Base-by-base conservation (phyloP, 2,329 filamentous ascomycete species). In the Leptographium radiaticola region DNA sequence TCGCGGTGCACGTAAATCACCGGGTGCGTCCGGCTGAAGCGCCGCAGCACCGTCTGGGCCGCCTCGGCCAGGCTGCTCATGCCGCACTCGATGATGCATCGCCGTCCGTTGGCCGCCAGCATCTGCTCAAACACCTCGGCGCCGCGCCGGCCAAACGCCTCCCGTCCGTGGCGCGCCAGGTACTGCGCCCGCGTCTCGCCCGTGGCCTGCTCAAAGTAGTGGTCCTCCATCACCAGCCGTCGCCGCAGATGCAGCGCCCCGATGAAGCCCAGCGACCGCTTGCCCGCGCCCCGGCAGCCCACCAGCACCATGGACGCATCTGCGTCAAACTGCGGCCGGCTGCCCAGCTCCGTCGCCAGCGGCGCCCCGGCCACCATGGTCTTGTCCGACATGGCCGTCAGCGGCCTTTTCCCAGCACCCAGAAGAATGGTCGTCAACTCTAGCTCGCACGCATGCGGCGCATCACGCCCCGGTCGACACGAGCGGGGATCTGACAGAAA, bases 251-350 rank as follows among this genome's bases (percentile, higher is more conserved):
- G 79, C 49, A 81, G 81, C 1, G 84, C 84, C 15, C 83, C 81
- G 57, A 89, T 85, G 57, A 89, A 81, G 10, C 82, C 85, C 31
- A 89, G 70, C 18, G 83, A 86, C 42, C 82, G 80, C 65, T 88
- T 88, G 10, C 85, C 85, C 8, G 82, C 81, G 18, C 85, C 84
- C 38, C 81, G 79, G 56, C 85, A 81, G 30, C 85, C 85, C 31
- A 88, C 76, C 45, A 89, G 71, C 25, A 88, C 79, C 53, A 89
- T 79, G 1, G 84, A 86, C 11, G 83, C 80, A 66, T 84, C 75
- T 1, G 72, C 65, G 18, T 75, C 69, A 61, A 84, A 85, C 55
- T 66, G 55, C 52, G 69, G 67, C 57, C 64, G 62, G 56, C 72
- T 72, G 44, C 9, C 25, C 30, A 20, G 20, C 15, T 13, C 43